A percentile compares a stretch with the other conserved stretches of the same genome.
phyloP scores from a whole-genome alignment of 306 rosid species.

The Trifolium repens region DNA sequence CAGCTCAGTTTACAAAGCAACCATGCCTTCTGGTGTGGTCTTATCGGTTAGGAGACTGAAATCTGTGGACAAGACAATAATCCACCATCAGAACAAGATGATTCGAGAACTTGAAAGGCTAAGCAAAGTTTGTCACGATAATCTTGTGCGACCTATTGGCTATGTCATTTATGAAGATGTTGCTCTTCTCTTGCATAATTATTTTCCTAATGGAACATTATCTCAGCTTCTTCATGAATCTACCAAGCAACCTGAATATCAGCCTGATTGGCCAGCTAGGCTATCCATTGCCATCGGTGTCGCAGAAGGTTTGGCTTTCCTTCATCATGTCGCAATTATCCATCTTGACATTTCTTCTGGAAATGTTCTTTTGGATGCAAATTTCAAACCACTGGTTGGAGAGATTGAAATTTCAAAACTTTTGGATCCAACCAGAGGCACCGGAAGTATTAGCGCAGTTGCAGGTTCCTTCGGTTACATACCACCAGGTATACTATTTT shows the following conservation, averaged over 20 bases:
- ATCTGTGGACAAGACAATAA: slow-evolving; percentile 93
- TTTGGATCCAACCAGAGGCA: slow-evolving; percentile 92
- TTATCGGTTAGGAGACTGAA: slow-evolving; percentile 86
- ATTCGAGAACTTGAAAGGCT: slow-evolving; percentile 96
- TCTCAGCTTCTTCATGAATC: slow-evolving; percentile 92
- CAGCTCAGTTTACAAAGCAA: slow-evolving; percentile 91
- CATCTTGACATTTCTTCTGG: slow-evolving; percentile 96
- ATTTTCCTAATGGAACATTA: slow-evolving; percentile 83
- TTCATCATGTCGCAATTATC: slow-evolving; percentile 90
- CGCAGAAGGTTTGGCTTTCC: slow-evolving; percentile 95
- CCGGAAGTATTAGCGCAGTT: slow-evolving; percentile 96
- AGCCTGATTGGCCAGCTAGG: slow-evolving; percentile 93
- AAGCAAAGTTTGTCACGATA: slow-evolving; percentile 84
- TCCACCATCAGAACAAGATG: slow-evolving; percentile 97
- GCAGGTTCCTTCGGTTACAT: slow-evolving; percentile 99
- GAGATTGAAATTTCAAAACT: slow-evolving; percentile 98
- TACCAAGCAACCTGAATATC: slow-evolving; percentile 68
- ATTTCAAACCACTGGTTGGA: slow-evolving; percentile 83
- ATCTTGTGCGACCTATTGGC: slow-evolving; percentile 86
- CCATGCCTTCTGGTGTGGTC: slow-evolving; percentile 93
- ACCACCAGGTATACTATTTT: slow-evolving; percentile 79
- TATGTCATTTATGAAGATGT: slow-evolving; percentile 94
- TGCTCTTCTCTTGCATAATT: slow-evolving; percentile 89
- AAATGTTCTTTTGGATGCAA: slow-evolving; percentile 84
- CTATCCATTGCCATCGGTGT: slow-evolving; percentile 87